phyloP scores from a whole-genome alignment of 1,139 yeast species.

The Blastobotrys persicus region DNA sequence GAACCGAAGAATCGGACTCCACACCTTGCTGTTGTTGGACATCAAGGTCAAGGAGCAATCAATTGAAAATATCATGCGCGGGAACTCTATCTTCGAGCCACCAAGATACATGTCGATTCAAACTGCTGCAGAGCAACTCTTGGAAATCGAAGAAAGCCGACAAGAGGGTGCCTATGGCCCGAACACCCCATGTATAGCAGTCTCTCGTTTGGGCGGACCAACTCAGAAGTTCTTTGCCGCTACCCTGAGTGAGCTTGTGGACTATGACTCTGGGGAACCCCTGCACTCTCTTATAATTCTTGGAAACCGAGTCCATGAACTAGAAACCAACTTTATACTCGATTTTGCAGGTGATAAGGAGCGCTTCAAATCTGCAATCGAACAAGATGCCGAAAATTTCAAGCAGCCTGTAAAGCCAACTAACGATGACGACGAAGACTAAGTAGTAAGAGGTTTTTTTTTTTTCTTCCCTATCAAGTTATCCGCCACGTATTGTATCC shows the following conservation, averaged over 20 bases:
- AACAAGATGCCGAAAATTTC: conserved; percentile 71
- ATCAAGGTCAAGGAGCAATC: conserved; percentile 97
- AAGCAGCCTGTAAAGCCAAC: conserved; percentile 37
- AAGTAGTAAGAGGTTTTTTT: too few relatives aligned
- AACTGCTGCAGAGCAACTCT: conserved; percentile 81
- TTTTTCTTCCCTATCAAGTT: too few relatives aligned
- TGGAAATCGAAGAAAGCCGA: conserved; percentile 80
- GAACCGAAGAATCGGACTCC: conserved; percentile 85
- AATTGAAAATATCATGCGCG: conserved; percentile 90
- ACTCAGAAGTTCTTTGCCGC: conserved; percentile 81
- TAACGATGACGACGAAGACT: conserved; percentile 21
- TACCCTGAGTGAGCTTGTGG: conserved; percentile 62
- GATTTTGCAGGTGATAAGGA: conserved; percentile 72
- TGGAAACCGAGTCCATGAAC: conserved; percentile 92
- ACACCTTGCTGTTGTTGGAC: conserved; percentile 82
- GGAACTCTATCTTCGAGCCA: conserved; percentile 88
- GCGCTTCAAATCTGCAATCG: conserved; percentile 56
- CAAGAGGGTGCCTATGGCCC: conserved; percentile 67
- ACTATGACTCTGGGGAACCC: conserved; percentile 91
- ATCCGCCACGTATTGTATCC: too few relatives aligned
- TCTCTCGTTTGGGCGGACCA: conserved; percentile 87
- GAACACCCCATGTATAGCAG: conserved; percentile 89
- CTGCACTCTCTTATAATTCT: conserved; percentile 85
- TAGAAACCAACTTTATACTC: conserved; percentile 80
- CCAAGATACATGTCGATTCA: conserved; percentile 94